phyloP scores from a whole-genome alignment of 306 rosid genomes.

The Rosa multiflora region DNA sequence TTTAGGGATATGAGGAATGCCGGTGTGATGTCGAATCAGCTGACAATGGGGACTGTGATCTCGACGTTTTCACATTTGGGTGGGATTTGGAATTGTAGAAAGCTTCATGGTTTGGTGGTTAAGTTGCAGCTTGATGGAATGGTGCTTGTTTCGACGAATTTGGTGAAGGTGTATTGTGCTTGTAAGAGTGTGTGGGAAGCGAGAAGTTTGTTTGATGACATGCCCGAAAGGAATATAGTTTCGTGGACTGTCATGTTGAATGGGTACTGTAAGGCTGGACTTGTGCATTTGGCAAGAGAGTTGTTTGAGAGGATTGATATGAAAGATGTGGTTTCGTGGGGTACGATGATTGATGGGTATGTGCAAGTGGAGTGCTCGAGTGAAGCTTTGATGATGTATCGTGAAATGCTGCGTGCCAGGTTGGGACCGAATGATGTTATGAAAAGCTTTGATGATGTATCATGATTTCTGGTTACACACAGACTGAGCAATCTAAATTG shows the following conservation, averaged over 20 bases:
- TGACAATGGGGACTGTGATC: conserved; percentile 67
- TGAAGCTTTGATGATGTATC: conserved; percentile 63
- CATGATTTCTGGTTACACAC: conserved; percentile 72
- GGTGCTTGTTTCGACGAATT: conserved; percentile 65
- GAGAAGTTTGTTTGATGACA: conserved; percentile 52
- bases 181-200: conserved; percentile 62
- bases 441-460: conserved; percentile 1
- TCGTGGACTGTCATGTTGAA: conserved; percentile 88
- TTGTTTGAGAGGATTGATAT: conserved; percentile 60
- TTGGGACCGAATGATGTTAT: conserved; percentile 62
- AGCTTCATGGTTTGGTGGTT: conserved; percentile 63
- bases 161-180: conserved; percentile 75
- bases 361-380: conserved; percentile 49
- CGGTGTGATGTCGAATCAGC: conserved; percentile 61
- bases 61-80: conserved; percentile 58
- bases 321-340: conserved; percentile 88
- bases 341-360: conserved; percentile 78
- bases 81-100: conserved; percentile 55
- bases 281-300: conserved; percentile 53
- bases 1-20: conserved; percentile 65
- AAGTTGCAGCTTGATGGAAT: conserved; percentile 47
- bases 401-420: conserved; percentile 54
- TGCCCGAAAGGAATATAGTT: conserved; percentile 66
- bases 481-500: conserved; percentile 60
- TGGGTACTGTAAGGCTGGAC: conserved; percentile 75